Evolutionary conservation across 192 early-diverging fungal genomes (phyloP), one percentile per base, ranked within the genome.

Genomic region (Podila epigama): DNA sequence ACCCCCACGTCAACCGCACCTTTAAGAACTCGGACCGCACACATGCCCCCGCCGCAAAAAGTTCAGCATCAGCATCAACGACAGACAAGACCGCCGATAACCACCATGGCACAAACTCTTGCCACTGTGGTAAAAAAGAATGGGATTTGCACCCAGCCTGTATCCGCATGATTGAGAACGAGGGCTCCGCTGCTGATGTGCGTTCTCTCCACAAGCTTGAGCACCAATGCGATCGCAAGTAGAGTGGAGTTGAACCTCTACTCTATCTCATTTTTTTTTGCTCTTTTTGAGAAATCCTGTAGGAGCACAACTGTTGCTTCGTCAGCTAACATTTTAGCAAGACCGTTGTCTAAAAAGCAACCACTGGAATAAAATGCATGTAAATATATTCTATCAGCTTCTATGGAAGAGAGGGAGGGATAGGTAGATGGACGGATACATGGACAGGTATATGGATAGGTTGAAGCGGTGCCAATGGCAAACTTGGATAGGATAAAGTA

Each of bases 121-220:
- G 58, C 41, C 20, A 16, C 18, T 61, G 63, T 61, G 63, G 70
- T 40, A 66, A 68, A 34, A 58, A 57, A 27, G 73, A 77, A 31
- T 77, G 73, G 73, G 73, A 77, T 44, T 16, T 77, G 5, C 61
- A 77, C 61, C 73, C 73, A 0, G 60, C 55, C 20, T 27, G 31
- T 1, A 68, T 77, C 39, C 59, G 73, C 20, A 39, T 60, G 20
- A 68, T 68, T 37, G 73, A 68, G 50, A 77, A 77, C 44, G 29
- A 68, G 31, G 73, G 73, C n/a, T 58, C 42, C 15, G 27, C 60
- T 12, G 35, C 25, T 7, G 66, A 77, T 28, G 73, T 77, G 33
- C 50, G 59, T 41, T 3, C 10, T 1, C 56, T 77, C 11, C 73
- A 77, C 8, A 60, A 68, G 2, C 59, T 77, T 29, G 73, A 68